Base-by-base conservation (phyloP, 192 early-diverging fungal genomes). In the Obelidium mucronatum region DNA sequence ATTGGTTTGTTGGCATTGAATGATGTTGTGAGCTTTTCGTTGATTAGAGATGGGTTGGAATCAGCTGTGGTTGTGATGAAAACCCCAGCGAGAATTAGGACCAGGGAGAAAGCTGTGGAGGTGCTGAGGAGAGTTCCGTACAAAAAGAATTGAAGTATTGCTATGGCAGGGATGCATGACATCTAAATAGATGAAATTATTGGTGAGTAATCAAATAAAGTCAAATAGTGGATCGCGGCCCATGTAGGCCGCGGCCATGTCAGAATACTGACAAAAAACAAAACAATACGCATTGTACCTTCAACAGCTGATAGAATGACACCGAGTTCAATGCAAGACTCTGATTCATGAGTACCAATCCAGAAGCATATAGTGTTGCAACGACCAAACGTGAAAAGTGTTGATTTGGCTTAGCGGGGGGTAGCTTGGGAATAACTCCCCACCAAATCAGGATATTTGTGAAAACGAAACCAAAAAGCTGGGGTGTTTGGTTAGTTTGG, bases 271-370 rank as follows among this genome's bases (percentile, higher is more conserved):
- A n/a, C n/a, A n/a, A n/a, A n/a, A n/a, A n/a, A n/a, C 13, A 31
- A 19, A 11, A 26, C 19, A 13, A 26, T 61, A 19, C 22, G 64
- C 15, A 60, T 8, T 26, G 58, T 15, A 69, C 67, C 67, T 69
- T 69, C 36, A 69, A 52, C 42, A 69, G 26, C 67, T 69, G 67
- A 51, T 53, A 69, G 28, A 53, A 51, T 26, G 67, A 30, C 22
- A 69, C 67, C 6, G 67, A 69, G 52, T 69, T 48, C 1, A 69
- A 26, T 22, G 28, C 67, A 11, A 69, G 35, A 54, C 48, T 33
- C 36, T 69, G 67, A 30, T 69, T 69, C 67, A 69, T 69, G 22
- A 69, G 67, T 15, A 69, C 67, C 19, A 69, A 44, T 19, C 67
- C 67, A 8, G 42, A n/a, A 2, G 67, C 42, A 53, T 69, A 69